Base-by-base conservation (phyloP, 2,329 filamentous ascomycete species). In the Thelonectria olida region DNA sequence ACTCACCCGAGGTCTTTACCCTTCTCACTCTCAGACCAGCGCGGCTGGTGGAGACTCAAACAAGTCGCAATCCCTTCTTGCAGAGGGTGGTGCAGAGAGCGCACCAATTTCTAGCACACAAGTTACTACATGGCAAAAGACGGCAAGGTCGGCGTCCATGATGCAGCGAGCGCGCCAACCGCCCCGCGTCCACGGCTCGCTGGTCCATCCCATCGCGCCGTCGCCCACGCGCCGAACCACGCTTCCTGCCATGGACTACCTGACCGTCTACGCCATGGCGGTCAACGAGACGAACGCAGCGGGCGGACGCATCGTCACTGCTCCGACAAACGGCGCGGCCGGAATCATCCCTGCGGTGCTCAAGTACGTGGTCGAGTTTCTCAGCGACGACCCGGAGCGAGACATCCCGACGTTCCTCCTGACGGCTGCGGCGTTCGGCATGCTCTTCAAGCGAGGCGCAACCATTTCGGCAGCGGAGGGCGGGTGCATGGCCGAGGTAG, bases 241-340 rank as follows among this genome's bases (percentile, higher is more conserved):
- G 1, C 81, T 84, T 56, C 80, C 81, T 4, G 80, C 80, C 4
- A 83, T 84, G 80, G 82, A 84, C 58, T 81, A 84, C 55, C 68
- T 84, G 8, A 79, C 79, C 1, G 81, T 83, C 0, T 84, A 84
- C 59, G 82, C 82, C 38, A 84, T 84, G 19, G 82, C 82, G 0
- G 82, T 84, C 22, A 84, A 84, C 64, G 82, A 84, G 69, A 84
- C 82, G n/a, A 84, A 84, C 56, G 82, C 82, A 2, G 80, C 78
- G 0, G 82, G 82, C 12, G 82, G 82, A 0, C 79, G 82, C 27
- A 82, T 84, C 61, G 82, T 84, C 17, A 84, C 82, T 2, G 82
- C 82, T 1, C 82, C 82, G 2, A 84, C 82, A 19, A 84, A 84
- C 63, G 82, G 82, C 13, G 82, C 82, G 0, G 82, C 82, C 1